These are phyloP conservation scores for Conringia planisiliqua DNA, from an alignment of 345 rosid genomes.

Conservation along the genomic window DNA sequence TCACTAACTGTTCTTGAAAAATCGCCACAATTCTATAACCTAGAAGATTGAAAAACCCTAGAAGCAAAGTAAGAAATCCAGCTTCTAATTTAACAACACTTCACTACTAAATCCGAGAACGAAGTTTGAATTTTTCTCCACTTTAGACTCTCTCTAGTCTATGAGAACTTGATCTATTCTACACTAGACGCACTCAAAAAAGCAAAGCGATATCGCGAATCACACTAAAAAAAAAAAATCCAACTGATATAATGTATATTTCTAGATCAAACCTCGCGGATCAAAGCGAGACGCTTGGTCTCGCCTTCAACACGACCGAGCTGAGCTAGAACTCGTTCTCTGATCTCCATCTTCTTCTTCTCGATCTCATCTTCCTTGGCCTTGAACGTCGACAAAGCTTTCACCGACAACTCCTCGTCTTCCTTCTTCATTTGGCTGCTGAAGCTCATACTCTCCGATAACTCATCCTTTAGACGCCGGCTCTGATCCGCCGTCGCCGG, in stretches of 20 bases:
- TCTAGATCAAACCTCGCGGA: conserved; percentile 64
- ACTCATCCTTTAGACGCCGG: conserved; percentile 35
- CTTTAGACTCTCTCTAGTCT: neutral
- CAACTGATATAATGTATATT: neutral
- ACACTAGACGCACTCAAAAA: neutral
- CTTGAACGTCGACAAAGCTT: conserved; percentile 77
- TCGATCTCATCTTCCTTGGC: conserved; percentile 99
- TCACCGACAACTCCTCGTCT: conserved; percentile 83
- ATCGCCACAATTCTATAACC: neutral
- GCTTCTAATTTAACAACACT: neutral
- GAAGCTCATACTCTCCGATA: conserved; percentile 77
- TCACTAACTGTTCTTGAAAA: neutral
- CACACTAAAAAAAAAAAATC: neutral
- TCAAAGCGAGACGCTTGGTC: conserved; percentile 66
- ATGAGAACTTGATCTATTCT: neutral
- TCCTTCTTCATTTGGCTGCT: conserved; percentile 85
- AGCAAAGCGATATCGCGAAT: neutral
- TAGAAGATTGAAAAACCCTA: conserved; percentile 8
- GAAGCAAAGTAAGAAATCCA: conserved; percentile 1
- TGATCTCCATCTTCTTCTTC: conserved; percentile 83
- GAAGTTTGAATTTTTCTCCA: neutral
- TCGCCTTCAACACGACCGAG: conserved; percentile 84
- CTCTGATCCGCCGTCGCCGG: conserved; percentile 47
- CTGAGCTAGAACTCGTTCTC: conserved; percentile 78
- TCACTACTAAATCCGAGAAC: neutral